These are phyloP conservation scores for Fragosphaeria purpurea DNA, from an alignment of 2,329 filamentous ascomycete genomes.

Conservation along the genomic window DNA sequence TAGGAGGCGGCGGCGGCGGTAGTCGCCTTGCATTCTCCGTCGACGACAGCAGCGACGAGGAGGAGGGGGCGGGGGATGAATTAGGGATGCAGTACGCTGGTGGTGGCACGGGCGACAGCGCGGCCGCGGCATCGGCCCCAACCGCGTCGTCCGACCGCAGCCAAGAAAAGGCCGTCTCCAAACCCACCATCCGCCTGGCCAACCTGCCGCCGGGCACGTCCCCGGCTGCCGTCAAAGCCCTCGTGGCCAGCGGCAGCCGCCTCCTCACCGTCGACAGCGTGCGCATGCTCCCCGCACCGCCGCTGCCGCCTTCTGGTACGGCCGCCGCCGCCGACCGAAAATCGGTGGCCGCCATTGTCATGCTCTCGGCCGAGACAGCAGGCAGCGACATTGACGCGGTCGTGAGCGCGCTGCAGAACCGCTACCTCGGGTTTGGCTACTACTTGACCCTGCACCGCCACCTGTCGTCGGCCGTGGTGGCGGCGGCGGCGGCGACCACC, in stretches of 20 bases:
- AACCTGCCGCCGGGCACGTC: constrained; percentile 52
- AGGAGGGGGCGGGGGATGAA: neutral
- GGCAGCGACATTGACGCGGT: constrained; percentile 73
- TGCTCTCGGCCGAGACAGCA: constrained; percentile 68
- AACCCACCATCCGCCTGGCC: constrained; percentile 52
- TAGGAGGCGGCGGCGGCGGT: constrained; percentile 19
- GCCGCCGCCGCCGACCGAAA: constrained; percentile 52
- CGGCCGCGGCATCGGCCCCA: neutral
- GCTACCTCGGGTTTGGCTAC: constrained; percentile 76
- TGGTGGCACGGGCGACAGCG: too few relatives aligned
- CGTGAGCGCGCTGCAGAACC: constrained; percentile 69
- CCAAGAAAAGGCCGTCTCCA: constrained; percentile 49
- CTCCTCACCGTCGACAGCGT: constrained; percentile 62
- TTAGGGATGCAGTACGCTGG: too few relatives aligned
- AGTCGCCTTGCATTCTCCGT: constrained; percentile 31
- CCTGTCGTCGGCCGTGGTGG: constrained; percentile 66
- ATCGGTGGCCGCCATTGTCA: constrained; percentile 68
- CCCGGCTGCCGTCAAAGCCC: constrained; percentile 47
- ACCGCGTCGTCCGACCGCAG: constrained; percentile 31
- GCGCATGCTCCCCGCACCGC: constrained; percentile 52
- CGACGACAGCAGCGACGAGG: constrained; percentile 5
- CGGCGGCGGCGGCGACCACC: constrained; percentile 20
- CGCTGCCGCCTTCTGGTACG: constrained; percentile 24
- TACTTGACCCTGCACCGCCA: constrained; percentile 73
- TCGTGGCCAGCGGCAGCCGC: constrained; percentile 32